These are phyloP conservation scores for Leccinum obscurum DNA, from an alignment of 768 basidiomycete species.

Conservation along the genomic window DNA sequence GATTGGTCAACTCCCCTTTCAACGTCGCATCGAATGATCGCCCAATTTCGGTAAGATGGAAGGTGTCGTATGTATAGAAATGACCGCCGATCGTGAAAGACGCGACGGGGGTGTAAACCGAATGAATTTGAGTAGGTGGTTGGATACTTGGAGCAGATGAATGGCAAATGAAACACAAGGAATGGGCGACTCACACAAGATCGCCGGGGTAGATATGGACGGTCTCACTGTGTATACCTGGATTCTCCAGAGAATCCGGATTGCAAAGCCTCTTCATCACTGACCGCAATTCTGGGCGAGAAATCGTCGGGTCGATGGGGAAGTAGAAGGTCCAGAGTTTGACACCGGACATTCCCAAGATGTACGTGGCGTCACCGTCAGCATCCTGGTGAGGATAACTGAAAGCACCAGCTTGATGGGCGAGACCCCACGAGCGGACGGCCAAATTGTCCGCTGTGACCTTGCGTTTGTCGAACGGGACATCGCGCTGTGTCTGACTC, in stretches of 20 bases:
- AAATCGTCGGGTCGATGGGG: background rate
- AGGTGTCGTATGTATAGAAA: background rate
- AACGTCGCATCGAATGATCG: background rate
- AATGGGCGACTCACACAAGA: background rate
- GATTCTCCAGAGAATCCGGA: background rate
- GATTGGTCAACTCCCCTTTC: background rate
- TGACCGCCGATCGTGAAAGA: background rate
- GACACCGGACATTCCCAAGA: background rate
- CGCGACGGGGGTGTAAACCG: background rate
- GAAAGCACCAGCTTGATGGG: background rate
- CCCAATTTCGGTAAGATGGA: background rate
- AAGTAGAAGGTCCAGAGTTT: constrained; percentile 12
- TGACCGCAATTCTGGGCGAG: background rate
- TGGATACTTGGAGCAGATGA: background rate
- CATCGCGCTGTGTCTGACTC: constrained; percentile 1
- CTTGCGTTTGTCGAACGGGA: background rate
- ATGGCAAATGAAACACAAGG: background rate
- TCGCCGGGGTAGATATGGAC: background rate
- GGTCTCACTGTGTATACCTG: background rate
- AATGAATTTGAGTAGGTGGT: background rate
- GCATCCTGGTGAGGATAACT: constrained; percentile 12
- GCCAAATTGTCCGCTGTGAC: background rate
- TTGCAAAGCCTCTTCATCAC: background rate
- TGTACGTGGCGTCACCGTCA: background rate
- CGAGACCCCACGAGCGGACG: background rate